Base-by-base conservation (phyloP, 1,139 yeast genomes). In the Magnusiomyces ingens region DNA sequence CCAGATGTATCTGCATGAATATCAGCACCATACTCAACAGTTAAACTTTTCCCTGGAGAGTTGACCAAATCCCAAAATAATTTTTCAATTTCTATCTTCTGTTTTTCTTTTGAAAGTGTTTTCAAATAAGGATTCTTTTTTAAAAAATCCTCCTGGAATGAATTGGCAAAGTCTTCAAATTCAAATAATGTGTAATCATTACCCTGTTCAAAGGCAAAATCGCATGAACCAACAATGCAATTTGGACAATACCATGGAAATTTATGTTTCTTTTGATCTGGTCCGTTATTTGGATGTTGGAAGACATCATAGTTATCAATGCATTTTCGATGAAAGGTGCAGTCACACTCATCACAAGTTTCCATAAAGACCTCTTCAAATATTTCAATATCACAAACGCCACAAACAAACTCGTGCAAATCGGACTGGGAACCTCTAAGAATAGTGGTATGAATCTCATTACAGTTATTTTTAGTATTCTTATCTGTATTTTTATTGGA, bases 171-270 rank as follows among this genome's bases (percentile, higher is more conserved):
- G 12, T 76, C 68, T 56, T 77, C 76, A 66, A 90, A 91, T 55
- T 85, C 83, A 0, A 67, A 62, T 21, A 82, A 70, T 0, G 84
- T 74, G 64, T 85, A 88, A 55, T 76, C 75, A 45, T 78, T 74
- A 19, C 85, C 82, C 59, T 87, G 95, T 60, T 85, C 91, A 67
- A 91, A 91, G 0, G 95, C 96, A 65, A 89, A 91, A 60, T 84
- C 93, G 0, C 95, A 94, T 1, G 91, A 85, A 0, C 96, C 96
- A 5, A 86, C 75, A 15, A 91, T 72, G 67, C 98, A 91, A 57
- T 78, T 78, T 49, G 84, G 85, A 67, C 98, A 91, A 64, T 76
- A 84, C 96, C 96, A 90, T 3, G 40, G 4, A 5, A 12, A 36
- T 36, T 12, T 36, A 12, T 3, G 17, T 5, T 12, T n/a, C 11